Conservation (phyloP, 768 basidiomycete species). For the Rhizopogon vulgaris region DNA sequence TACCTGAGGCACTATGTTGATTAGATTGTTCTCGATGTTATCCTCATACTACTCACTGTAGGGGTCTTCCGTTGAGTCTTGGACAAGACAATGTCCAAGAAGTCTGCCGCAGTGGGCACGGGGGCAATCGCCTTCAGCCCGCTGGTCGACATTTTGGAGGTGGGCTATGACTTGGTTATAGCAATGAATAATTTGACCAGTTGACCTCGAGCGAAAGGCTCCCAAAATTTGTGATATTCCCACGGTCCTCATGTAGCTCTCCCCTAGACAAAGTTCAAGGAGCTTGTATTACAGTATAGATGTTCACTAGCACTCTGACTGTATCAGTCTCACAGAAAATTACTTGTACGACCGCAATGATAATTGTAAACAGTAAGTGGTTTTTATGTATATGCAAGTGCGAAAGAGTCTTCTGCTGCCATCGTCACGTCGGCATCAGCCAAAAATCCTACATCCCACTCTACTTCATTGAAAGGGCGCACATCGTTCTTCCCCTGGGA, state of each 20-base stretch:
- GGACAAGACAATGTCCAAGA: constrained; percentile 88
- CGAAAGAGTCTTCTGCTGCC: neutral
- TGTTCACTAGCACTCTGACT: too few species aligned
- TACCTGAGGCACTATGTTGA: constrained; percentile 46
- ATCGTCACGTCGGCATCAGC: neutral
- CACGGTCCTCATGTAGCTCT: constrained; percentile 1
- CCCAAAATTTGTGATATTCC: neutral
- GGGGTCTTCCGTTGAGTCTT: constrained; percentile 97
- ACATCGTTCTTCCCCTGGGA: neutral
- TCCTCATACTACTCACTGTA: constrained; percentile 45
- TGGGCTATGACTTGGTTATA: neutral
- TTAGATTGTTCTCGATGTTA: neutral
- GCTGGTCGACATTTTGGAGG: constrained; percentile 62
- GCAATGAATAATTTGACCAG: neutral
- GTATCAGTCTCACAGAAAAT: too few species aligned
- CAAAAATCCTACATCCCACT: neutral
- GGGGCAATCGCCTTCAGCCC: constrained; percentile 96
- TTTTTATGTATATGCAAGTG: neutral
- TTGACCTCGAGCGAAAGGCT: neutral
- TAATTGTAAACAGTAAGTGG: neutral
- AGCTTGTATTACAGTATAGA: too few species aligned
- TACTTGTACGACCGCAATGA: too few species aligned
- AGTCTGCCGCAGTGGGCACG: constrained; percentile 94
- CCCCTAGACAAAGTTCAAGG: too few species aligned
- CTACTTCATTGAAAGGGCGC: neutral